Base-by-base conservation (phyloP, 2,329 filamentous ascomycete species). In the Pseudogymnoascus sp. region DNA sequence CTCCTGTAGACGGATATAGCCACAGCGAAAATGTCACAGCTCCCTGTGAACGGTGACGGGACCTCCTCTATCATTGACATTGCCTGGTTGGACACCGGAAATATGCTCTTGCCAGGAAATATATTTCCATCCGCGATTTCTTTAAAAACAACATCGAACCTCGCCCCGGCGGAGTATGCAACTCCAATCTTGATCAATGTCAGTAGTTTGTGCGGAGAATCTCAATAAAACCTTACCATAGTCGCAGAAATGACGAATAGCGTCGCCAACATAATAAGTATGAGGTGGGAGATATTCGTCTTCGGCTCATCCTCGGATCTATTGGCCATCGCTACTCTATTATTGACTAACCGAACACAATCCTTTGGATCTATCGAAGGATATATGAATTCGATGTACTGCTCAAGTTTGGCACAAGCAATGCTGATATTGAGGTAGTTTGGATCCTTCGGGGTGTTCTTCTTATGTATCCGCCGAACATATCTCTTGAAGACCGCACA, bases 351-450 rank as follows among this genome's bases (percentile, higher is more conserved):
- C 12, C 74, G 70, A 30, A 76, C 74, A 34, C 82, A 72, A 63
- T 77, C 76, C 68, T 87, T 85, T 45, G 88, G 82, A 64, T 89
- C 84, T 73, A 96, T 90, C 7, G 83, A 82, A 3, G 94, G 94
- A 82, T 92, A 97, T 66, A 97, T 84, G 4, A 85, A 86, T 74
- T 97, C 92, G 71, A 97, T 95, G 72, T 95, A 96, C 77, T 94
- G 89, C 73, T 97, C 92, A 65, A 96, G 89, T 88, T 90, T 91
- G 70, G 84, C 92, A 71, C 92, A 95, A 60, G 89, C 87, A 64
- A 91, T 84, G 74, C 91, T 96, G 70, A 99, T 96, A 69, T 90
- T 86, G 48, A 96, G 77, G 76, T 88, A 99, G 71, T 92, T 92
- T 45, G 92, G 94, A 69, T 99, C 94, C 68, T 86, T 85, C 0